These are phyloP conservation scores for Emmonsiellopsis sp. DNA, from an alignment of 2,329 filamentous ascomycete species.

Conservation along the genomic window DNA sequence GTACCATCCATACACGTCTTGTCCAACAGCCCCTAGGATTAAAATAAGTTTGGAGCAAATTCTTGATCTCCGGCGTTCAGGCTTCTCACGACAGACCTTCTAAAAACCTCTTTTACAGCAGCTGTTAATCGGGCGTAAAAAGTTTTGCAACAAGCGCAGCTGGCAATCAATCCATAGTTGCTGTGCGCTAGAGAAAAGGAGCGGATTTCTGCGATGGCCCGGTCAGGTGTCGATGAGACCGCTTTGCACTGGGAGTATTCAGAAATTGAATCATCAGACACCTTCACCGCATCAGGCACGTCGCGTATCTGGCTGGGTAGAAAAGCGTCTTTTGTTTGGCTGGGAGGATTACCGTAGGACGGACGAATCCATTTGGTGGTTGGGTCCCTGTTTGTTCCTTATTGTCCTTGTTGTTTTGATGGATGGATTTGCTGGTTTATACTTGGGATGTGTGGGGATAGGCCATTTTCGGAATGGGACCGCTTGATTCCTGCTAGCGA, in stretches of 20 bases:
- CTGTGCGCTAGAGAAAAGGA: constrained; percentile 55
- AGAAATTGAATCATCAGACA: constrained; percentile 22
- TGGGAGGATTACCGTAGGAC: neutral
- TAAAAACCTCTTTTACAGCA: constrained; percentile 8
- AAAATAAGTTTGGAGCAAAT: constrained; percentile 9
- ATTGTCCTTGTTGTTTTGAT: neutral
- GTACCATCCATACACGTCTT: constrained; percentile 9
- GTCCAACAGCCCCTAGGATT: constrained; percentile 10
- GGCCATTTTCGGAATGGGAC: constrained; percentile 17
- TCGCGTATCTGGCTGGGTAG: constrained; percentile 28
- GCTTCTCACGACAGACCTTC: constrained; percentile 3
- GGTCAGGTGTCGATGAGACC: constrained; percentile 19
- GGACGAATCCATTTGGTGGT: neutral
- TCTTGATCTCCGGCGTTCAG: constrained; percentile 5
- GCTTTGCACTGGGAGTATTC: constrained; percentile 51
- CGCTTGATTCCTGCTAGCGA: constrained; percentile 45
- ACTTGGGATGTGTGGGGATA: constrained; percentile 2
- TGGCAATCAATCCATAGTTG: constrained; percentile 55
- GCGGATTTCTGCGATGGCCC: constrained; percentile 33
- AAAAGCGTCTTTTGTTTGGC: constrained; percentile 31
- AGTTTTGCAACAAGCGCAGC: constrained; percentile 49
- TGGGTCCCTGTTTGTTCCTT: neutral
- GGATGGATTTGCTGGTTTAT: neutral
- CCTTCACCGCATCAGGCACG: constrained; percentile 14
- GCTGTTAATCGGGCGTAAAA: neutral